Conservation (phyloP, 2,329 filamentous ascomycete species). For the Orbilia javanica region DNA sequence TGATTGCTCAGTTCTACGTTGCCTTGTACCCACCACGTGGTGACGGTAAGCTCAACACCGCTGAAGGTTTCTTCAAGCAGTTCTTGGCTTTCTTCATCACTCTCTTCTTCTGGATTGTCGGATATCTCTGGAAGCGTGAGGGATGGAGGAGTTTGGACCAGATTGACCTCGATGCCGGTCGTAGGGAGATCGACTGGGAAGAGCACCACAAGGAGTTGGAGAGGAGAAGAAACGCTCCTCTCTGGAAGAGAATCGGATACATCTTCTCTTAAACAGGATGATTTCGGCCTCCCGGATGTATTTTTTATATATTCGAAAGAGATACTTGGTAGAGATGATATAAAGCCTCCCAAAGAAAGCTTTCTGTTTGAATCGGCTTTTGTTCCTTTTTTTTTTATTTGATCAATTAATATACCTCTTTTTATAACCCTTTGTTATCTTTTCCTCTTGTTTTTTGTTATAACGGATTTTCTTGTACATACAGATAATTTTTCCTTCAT, state of each 20-base stretch:
- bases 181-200: constrained; percentile 74
- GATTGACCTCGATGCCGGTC: constrained; percentile 77
- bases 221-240: constrained; percentile 38
- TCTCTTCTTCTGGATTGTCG: constrained; percentile 70
- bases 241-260: constrained; percentile 46
- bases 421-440: constrained; percentile 2
- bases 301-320: constrained; percentile 1
- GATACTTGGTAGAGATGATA: constrained; percentile 7
- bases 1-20: constrained; percentile 69
- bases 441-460: neutral
- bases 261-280: constrained; percentile 30
- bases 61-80: constrained; percentile 70
- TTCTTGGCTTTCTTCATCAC: constrained; percentile 71
- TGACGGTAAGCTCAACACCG: constrained; percentile 61
- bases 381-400: neutral
- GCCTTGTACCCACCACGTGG: constrained; percentile 56
- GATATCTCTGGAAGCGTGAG: constrained; percentile 75
- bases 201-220: constrained; percentile 69
- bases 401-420: constrained; percentile 6
- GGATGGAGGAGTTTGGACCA: constrained; percentile 72
- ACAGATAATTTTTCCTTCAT: neutral
- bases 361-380: neutral
- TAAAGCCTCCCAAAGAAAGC: neutral
- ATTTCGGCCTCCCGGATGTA: neutral
- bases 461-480: constrained; percentile 31